phyloP scores from a whole-genome alignment of 257 asterid species.

The Solanum stenotomum region DNA sequence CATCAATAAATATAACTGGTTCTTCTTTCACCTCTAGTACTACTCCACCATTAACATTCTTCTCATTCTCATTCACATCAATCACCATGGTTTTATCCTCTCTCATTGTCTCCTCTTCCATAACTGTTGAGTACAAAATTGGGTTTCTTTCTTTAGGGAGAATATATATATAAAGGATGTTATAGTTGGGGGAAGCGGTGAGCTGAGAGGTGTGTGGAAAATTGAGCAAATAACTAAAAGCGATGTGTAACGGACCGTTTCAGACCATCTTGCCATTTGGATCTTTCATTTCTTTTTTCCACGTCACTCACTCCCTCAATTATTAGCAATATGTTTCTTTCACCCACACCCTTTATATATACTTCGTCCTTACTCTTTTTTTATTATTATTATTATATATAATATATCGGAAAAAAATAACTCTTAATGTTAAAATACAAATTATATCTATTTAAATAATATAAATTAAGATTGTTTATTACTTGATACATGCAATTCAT shows the following conservation, averaged over 20 bases:
- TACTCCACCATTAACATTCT: neutral
- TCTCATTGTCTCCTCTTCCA: neutral
- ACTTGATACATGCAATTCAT: no score
- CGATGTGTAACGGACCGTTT: slow-evolving; percentile 10
- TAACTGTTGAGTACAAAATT: neutral
- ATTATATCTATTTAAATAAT: no score
- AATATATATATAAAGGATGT: neutral
- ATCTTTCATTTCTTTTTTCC: neutral
- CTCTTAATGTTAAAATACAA: no score
- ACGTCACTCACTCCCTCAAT: slow-evolving; percentile 10
- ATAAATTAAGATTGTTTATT: no score
- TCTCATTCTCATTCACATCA: neutral
- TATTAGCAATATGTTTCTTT: slow-evolving; percentile 4
- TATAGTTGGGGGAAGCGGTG: slow-evolving; percentile 4
- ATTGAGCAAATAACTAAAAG: slow-evolving; percentile 9
- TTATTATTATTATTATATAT: no score
- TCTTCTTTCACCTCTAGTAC: slow-evolving; percentile 46
- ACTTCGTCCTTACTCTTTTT: no score
- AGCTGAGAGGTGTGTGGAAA: slow-evolving; percentile 2
- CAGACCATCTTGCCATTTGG: slow-evolving; percentile 21
- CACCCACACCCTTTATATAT: slow-evolving; percentile 5
- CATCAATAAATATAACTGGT: slow-evolving; percentile 29
- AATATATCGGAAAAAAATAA: no score
- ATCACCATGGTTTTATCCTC: neutral
- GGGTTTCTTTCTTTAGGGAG: neutral